Evolutionary conservation across 305 asterid genomes (phyloP).

Genomic region (Lippia alba): DNA sequence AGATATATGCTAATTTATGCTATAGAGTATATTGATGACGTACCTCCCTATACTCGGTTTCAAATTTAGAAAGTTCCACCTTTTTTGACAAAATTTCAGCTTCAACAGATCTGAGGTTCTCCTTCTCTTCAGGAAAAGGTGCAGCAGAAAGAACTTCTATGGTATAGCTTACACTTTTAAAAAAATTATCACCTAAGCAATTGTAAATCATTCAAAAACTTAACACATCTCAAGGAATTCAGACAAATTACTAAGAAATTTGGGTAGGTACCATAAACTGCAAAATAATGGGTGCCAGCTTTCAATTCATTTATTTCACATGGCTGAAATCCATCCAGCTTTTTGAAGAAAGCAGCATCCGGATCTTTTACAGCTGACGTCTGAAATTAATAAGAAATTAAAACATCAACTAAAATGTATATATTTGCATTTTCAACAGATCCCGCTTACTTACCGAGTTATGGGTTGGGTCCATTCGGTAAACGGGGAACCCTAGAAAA

Average conservation of each 20-base stretch:
- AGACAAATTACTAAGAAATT: slow-evolving; percentile 32
- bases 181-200: slow-evolving; percentile 89
- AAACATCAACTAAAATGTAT: slow-evolving; percentile 1
- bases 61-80: slow-evolving; percentile 88
- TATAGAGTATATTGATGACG: background rate
- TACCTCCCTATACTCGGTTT: slow-evolving; percentile 96
- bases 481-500: slow-evolving; percentile 94
- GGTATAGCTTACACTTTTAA: slow-evolving; percentile 81
- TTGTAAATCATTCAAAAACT: slow-evolving; percentile 31
- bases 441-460: slow-evolving; percentile 63
- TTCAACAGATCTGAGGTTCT: slow-evolving; percentile 81
- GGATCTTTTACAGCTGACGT: slow-evolving; percentile 76
- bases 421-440: background rate
- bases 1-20: background rate
- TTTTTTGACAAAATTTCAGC: slow-evolving; percentile 86
- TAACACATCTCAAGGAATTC: slow-evolving; percentile 15
- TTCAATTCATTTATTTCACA: slow-evolving; percentile 89
- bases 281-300: slow-evolving; percentile 89
- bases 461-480: slow-evolving; percentile 76
- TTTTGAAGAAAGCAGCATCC: slow-evolving; percentile 93
- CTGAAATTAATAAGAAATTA: slow-evolving; percentile 46
- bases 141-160: slow-evolving; percentile 83
- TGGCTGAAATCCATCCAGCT: slow-evolving; percentile 93
- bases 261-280: slow-evolving; percentile 83
- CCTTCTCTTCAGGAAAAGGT: slow-evolving; percentile 77